Conservation (phyloP, 2,329 filamentous ascomycete species). For the Fusarium nodosum region DNA sequence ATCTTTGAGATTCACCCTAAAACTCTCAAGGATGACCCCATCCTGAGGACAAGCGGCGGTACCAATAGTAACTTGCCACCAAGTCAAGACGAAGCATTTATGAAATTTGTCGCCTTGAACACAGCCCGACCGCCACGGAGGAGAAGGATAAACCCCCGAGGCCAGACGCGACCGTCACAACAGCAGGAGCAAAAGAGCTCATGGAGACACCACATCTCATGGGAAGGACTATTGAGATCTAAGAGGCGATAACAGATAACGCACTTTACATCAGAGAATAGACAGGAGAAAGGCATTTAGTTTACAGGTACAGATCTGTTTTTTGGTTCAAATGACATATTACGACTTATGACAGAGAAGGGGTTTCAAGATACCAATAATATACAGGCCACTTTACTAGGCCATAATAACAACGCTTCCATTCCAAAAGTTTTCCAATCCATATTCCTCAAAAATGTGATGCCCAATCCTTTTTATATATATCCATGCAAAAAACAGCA, state of each 20-base stretch:
- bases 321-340: conserved; percentile 28
- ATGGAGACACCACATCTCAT: conserved; percentile 43
- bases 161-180: conserved; percentile 10
- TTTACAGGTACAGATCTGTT: conserved; percentile 4
- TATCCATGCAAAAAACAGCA: background rate
- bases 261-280: conserved; percentile 1
- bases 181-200: conserved; percentile 23
- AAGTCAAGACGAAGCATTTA: conserved; percentile 57
- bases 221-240: conserved; percentile 46
- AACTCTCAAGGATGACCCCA: conserved; percentile 58
- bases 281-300: conserved; percentile 8
- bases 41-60: conserved; percentile 51
- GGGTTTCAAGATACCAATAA: conserved; percentile 42
- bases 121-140: conserved; percentile 19
- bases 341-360: conserved; percentile 45
- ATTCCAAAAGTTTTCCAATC: conserved; percentile 3
- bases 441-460: background rate
- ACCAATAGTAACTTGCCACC: conserved; percentile 52
- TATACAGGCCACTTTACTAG: conserved; percentile 33
- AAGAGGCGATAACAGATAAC: conserved; percentile 37
- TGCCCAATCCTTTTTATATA: background rate
- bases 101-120: conserved; percentile 48
- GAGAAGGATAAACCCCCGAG: conserved; percentile 2
- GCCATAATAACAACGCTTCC: conserved; percentile 28
- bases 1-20: conserved; percentile 58